A percentile compares a stretch with the other conserved stretches of the same genome.
Conservation (phyloP, 768 basidiomycete genomes). For the Russula lepida region DNA sequence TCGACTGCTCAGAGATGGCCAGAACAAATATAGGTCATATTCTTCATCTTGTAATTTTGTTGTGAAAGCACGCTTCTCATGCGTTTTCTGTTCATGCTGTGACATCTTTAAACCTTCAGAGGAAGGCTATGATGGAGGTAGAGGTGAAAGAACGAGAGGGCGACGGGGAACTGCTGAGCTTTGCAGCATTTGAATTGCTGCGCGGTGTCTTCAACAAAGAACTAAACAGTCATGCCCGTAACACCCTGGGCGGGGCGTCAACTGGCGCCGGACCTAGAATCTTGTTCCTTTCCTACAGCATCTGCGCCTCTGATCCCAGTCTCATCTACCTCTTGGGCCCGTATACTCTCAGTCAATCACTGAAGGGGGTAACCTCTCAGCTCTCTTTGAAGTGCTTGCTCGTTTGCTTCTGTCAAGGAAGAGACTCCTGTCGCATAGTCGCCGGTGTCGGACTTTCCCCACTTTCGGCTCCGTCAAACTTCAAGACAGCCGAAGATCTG, state of each 20-base stretch:
- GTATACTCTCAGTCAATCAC: neutral
- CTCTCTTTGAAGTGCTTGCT: neutral
- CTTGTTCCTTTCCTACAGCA: neutral
- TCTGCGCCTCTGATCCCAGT: neutral
- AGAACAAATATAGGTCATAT: constrained; percentile 1
- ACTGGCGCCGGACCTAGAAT: constrained; percentile 6
- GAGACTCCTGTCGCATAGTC: neutral
- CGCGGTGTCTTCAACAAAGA: constrained; percentile 13
- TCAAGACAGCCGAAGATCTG: constrained; percentile 14
- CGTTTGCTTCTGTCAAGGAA: neutral
- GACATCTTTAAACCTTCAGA: neutral
- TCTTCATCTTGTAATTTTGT: neutral
- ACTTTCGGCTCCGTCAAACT: constrained; percentile 9
- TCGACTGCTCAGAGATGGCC: constrained; percentile 2
- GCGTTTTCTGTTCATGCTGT: neutral
- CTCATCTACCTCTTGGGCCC: neutral
- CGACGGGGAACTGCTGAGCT: constrained; percentile 1
- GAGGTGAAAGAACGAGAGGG: neutral
- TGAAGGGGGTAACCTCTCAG: neutral
- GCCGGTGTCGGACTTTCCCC: neutral
- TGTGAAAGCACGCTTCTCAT: neutral
- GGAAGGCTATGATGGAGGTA: neutral
- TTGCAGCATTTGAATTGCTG: constrained; percentile 10
- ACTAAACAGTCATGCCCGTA: neutral
- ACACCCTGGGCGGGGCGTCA: neutral